Percentiles rank a stretch among this genome's conserved stretches.
Conservation (phyloP, 106 monocot genomes). For the Cymbidium sinense region DNA sequence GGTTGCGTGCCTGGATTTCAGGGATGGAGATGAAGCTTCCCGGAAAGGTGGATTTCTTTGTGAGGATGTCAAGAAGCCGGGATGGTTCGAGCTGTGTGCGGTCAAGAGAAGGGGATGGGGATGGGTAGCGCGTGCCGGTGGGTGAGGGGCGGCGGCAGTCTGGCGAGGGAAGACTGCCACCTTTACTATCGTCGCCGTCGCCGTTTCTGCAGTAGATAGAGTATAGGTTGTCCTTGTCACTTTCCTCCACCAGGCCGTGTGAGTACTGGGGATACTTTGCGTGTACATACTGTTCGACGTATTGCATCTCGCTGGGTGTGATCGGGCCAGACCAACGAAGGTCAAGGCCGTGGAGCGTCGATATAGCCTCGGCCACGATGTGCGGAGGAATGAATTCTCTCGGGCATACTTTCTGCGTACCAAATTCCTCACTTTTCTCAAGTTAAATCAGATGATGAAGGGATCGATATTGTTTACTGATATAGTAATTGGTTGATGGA, state of each 20-base stretch:
- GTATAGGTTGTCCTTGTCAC: constrained; percentile 41
- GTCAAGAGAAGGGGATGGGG: constrained; percentile 27
- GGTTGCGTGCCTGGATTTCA: constrained; percentile 51
- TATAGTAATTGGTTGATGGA: too few relatives aligned
- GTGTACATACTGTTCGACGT: constrained; percentile 49
- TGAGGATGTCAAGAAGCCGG: constrained; percentile 53
- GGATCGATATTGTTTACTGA: too few relatives aligned
- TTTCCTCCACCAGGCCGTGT: constrained; percentile 51
- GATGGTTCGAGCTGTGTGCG: constrained; percentile 43
- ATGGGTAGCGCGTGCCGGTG: not conserved
- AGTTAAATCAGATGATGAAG: too few relatives aligned
- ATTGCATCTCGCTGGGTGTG: constrained; percentile 50
- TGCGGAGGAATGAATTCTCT: constrained; percentile 54
- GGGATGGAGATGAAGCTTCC: constrained; percentile 64
- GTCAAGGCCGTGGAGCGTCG: constrained; percentile 54
- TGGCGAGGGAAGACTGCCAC: not conserved
- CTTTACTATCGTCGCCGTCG: not conserved
- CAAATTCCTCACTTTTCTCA: too few relatives aligned
- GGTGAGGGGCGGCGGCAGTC: constrained; percentile 12
- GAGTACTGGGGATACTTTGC: constrained; percentile 72
- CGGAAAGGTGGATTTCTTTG: constrained; percentile 44
- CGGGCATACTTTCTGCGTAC: constrained; percentile 58
- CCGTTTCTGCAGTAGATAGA: constrained; percentile 8
- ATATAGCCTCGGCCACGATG: constrained; percentile 63
- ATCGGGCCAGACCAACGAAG: constrained; percentile 68